These are phyloP conservation scores for Plectosphaerella sp. DNA, from an alignment of 2,329 filamentous ascomycete genomes.

Conservation along the genomic window DNA sequence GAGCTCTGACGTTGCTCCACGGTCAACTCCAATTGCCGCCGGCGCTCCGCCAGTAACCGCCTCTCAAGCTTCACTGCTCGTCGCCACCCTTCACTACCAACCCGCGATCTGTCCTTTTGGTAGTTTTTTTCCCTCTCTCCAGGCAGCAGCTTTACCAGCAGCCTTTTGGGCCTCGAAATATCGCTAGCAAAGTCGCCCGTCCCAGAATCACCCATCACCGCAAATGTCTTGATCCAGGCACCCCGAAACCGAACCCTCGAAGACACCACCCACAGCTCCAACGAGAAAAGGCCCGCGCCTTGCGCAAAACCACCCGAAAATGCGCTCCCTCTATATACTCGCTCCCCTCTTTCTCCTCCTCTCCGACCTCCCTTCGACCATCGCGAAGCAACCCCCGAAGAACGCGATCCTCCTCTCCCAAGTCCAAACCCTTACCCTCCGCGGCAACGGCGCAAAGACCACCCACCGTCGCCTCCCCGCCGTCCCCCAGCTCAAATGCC, in stretches of 20 bases:
- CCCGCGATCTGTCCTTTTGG: background rate
- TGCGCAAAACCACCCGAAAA: conserved; percentile 9
- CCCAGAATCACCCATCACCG: too few relatives aligned
- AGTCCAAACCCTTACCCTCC: conserved; percentile 76
- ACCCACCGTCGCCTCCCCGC: conserved; percentile 70
- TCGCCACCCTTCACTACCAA: background rate
- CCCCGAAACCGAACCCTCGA: background rate
- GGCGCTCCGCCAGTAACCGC: background rate
- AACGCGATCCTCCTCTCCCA: conserved; percentile 53
- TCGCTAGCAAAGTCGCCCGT: too few relatives aligned
- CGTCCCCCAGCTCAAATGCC: conserved; percentile 75
- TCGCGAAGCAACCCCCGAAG: conserved; percentile 28
- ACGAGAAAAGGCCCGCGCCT: background rate
- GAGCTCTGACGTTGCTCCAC: too few relatives aligned
- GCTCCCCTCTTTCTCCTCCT: conserved; percentile 13
- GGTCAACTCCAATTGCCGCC: background rate
- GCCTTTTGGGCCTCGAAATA: too few relatives aligned
- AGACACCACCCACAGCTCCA: background rate
- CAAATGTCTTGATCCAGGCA: too few relatives aligned
- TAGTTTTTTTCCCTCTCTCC: background rate
- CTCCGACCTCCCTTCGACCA: conserved; percentile 14
- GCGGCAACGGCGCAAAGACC: conserved; percentile 58
- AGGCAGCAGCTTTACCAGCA: too few relatives aligned
- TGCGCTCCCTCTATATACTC: conserved; percentile 19
- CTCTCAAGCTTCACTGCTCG: background rate